Base-by-base conservation (phyloP, 768 basidiomycete genomes). In the Suillus paluster region DNA sequence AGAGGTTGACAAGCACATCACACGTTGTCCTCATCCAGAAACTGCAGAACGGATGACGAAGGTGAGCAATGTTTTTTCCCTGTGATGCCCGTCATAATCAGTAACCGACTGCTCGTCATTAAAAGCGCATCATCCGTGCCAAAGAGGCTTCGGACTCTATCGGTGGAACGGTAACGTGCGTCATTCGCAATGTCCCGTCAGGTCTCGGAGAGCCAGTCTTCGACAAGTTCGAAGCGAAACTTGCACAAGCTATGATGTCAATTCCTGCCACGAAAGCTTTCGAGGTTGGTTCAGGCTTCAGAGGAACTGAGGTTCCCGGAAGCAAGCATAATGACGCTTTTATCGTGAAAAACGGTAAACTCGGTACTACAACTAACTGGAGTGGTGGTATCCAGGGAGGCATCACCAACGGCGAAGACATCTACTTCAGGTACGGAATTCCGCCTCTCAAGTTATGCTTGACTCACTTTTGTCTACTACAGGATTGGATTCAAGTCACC, bases 261-360 rank as follows among this genome's bases (percentile, higher is more conserved):
- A 97, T 99, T 71, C 97, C 97, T 30, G 97, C 97, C 19, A 99
- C 97, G 59, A 99, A 99, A 73, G 95, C 88, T 7, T 99, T 99
- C 75, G 97, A 99, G 78, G 89, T 99, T 66, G 97, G 97, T 44
- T 97, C 94, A 34, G 97, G 97, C 27, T 97, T 99, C 84, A 84
- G 86, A 66, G 97, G 97, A 8, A 94, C 95, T 6, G 91, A 96
- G 77, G 88, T 98, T 49, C 91, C 94, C 7, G 97, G 97, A 41
- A 91, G 89, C 76, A 84, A 84, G 70, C 97, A 99, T 79, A 99
- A 99, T 76, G 97, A 99, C 75, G 75, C 86, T 23, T 99, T 97
- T 75, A 79, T 92, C 23, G 68, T 75, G 59, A 84, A 82, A 61
- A 83, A 90, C 64, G 95, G 94, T 21, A 80, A 80, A 55, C 81